A percentile compares a stretch with the other conserved stretches of the same genome.
phyloP scores from a whole-genome alignment of 2,329 filamentous ascomycete species.

The Dissoconium aciculare region DNA sequence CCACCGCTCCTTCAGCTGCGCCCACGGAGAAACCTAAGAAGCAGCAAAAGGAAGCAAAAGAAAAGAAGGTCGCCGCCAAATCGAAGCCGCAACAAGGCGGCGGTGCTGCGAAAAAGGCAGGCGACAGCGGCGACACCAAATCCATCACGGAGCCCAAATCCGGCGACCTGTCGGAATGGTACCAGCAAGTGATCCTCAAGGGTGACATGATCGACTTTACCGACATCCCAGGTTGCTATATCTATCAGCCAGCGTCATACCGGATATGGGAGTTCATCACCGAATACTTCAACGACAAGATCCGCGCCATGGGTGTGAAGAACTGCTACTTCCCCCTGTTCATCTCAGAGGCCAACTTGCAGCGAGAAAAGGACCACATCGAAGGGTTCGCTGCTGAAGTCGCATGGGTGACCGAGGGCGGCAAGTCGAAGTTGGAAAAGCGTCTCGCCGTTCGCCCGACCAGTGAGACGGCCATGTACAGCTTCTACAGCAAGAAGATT shows the following conservation, averaged over 20 bases:
- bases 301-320: conserved; percentile 82
- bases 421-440: conserved; percentile 82
- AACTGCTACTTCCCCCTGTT: conserved; percentile 97
- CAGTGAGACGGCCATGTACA: conserved; percentile 76
- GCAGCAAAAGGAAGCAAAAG: conserved; percentile 23
- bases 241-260: conserved; percentile 59
- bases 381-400: conserved; percentile 95
- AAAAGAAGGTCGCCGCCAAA: conserved; percentile 20
- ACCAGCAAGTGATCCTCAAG: conserved; percentile 94
- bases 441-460: conserved; percentile 55
- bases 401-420: conserved; percentile 79
- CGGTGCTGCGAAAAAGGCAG: conserved; percentile 34
- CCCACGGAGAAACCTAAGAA: conserved; percentile 20
- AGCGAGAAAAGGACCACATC: conserved; percentile 83
- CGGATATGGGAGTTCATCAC: conserved; percentile 55
- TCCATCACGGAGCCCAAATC: conserved; percentile 72
- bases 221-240: conserved; percentile 93
- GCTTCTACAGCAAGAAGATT: conserved; percentile 94
- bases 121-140: conserved; percentile 69
- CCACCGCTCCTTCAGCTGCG: conserved; percentile 9
- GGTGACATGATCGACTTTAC: conserved; percentile 98
- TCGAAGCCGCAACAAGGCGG: conserved; percentile 17
- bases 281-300: conserved; percentile 45
- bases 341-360: conserved; percentile 75
- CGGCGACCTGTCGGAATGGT: conserved; percentile 86